A percentile compares a stretch with the other conserved stretches of the same genome.
Evolutionary conservation across 208 protist genomes (phyloP).

Genomic region (Leishmania gerbilli): DNA sequence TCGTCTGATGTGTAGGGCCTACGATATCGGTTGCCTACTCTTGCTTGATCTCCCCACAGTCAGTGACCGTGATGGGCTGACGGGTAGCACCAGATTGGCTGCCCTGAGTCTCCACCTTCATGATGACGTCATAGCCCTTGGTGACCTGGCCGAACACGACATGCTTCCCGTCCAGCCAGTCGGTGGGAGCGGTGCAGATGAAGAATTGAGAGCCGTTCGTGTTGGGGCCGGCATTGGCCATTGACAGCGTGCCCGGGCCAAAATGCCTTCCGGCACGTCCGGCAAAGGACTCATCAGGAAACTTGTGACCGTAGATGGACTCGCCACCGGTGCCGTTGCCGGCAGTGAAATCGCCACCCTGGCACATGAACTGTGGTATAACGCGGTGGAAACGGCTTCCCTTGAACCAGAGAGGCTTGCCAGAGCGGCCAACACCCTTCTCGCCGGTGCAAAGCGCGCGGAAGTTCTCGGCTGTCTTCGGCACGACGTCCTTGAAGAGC

Average conservation of each 20-base stretch:
- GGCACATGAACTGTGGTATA: constrained; percentile 94
- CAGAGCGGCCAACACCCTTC: constrained; percentile 79
- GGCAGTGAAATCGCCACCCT: constrained; percentile 96
- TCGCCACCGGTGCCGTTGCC: constrained; percentile 93
- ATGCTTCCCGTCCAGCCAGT: constrained; percentile 94
- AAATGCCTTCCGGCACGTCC: constrained; percentile 77
- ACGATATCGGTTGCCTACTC: constrained; percentile 17
- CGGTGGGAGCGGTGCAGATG: constrained; percentile 81
- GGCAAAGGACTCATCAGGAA: constrained; percentile 94
- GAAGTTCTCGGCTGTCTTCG: constrained; percentile 96
- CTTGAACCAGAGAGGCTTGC: constrained; percentile 96
- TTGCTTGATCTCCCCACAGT: constrained; percentile 77
- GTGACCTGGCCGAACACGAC: constrained; percentile 95
- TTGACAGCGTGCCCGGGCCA: constrained; percentile 81
- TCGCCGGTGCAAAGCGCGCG: constrained; percentile 93
- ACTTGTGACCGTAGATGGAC: constrained; percentile 93
- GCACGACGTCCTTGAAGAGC: constrained; percentile 89
- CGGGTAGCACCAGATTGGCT: constrained; percentile 73
- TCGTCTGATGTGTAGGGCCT: not conserved
- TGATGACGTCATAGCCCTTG: constrained; percentile 86
- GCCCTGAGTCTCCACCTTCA: constrained; percentile 74
- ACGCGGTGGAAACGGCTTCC: constrained; percentile 95
- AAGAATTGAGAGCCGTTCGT: constrained; percentile 95
- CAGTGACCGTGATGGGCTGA: constrained; percentile 65
- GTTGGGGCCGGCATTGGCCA: constrained; percentile 94